Percentiles rank a stretch among this genome's conserved stretches.
Conservation (phyloP, 1,284 basidiomycete genomes). For the Cryptococcus maquisensis region DNA sequence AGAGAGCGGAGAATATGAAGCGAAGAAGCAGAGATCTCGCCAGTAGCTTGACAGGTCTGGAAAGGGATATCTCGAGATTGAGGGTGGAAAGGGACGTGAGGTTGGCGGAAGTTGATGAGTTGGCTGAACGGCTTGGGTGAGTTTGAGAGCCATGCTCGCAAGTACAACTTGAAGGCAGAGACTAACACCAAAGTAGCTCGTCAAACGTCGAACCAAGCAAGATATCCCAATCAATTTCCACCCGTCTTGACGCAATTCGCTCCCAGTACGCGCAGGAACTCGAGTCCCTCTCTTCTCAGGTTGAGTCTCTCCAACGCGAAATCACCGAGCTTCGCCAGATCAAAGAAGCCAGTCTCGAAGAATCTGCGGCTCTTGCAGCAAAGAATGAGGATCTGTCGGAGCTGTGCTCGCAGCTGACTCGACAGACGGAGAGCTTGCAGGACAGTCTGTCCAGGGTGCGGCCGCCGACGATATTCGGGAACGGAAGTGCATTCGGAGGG, state of each 20-base stretch:
- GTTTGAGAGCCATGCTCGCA: neutral
- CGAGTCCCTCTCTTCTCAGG: slow-evolving; percentile 73
- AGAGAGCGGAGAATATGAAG: slow-evolving; percentile 70
- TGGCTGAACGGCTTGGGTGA: slow-evolving; percentile 57
- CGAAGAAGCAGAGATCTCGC: slow-evolving; percentile 74
- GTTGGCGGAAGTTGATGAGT: slow-evolving; percentile 87
- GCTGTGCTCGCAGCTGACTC: slow-evolving; percentile 71
- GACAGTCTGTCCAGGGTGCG: slow-evolving; percentile 36
- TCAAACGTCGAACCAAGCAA: neutral
- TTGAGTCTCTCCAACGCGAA: slow-evolving; percentile 73
- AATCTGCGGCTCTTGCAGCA: slow-evolving; percentile 81
- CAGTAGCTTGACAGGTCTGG: slow-evolving; percentile 69
- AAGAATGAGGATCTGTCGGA: slow-evolving; percentile 90
- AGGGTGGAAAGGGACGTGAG: slow-evolving; percentile 86
- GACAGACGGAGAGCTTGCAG: slow-evolving; percentile 62
- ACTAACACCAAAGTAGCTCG: neutral
- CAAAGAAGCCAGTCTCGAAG: slow-evolving; percentile 81
- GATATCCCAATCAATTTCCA: slow-evolving; percentile 58
- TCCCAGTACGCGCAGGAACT: slow-evolving; percentile 82
- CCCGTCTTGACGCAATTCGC: slow-evolving; percentile 85
- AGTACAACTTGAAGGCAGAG: too few species aligned
- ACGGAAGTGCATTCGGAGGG: neutral
- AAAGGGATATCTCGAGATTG: slow-evolving; percentile 79
- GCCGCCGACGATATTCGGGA: slow-evolving; percentile 25
- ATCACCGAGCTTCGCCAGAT: slow-evolving; percentile 81